Percentiles rank a stretch among this genome's conserved stretches.
Conservation (phyloP, 2,329 filamentous ascomycete species). For the Alternaria ventricosa region DNA sequence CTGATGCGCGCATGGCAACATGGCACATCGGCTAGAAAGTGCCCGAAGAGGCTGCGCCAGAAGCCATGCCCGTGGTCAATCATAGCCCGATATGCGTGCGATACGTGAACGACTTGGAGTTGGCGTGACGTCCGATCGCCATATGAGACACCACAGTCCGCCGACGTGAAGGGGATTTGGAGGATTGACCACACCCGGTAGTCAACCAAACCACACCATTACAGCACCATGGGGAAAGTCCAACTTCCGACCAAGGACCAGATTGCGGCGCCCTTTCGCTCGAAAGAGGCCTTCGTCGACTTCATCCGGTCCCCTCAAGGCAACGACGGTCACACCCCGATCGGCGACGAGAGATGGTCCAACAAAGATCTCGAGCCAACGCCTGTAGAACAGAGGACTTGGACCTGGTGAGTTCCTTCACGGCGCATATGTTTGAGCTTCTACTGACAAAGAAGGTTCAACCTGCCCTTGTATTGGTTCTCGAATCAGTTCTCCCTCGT, state of each 20-base stretch:
- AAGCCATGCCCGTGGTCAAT: neutral
- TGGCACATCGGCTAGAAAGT: constrained; percentile 14
- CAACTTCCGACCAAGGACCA: constrained; percentile 4
- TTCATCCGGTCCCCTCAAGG: constrained; percentile 21
- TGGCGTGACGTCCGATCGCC: neutral
- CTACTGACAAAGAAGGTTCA: constrained; percentile 15
- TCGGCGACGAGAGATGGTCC: constrained; percentile 30
- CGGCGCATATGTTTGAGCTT: neutral
- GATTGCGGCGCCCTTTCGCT: constrained; percentile 19
- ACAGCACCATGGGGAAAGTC: constrained; percentile 10
- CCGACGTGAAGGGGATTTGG: constrained; percentile 1
- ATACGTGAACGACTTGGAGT: constrained; percentile 10
- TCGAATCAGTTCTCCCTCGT: constrained; percentile 28
- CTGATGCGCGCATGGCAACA: constrained; percentile 1
- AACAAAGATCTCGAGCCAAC: constrained; percentile 37
- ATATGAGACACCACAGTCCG: constrained; percentile 9
- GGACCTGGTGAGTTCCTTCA: constrained; percentile 26
- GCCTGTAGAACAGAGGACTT: constrained; percentile 27
- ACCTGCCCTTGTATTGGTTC: constrained; percentile 32
- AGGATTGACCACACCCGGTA: neutral
- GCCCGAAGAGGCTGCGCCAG: neutral
- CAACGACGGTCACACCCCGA: constrained; percentile 16
- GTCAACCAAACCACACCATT: neutral
- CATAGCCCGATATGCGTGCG: constrained; percentile 3
- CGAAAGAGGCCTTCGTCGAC: constrained; percentile 27